Conservation (phyloP, 2,329 filamentous ascomycete genomes). For the Aureobasidium sp. region DNA sequence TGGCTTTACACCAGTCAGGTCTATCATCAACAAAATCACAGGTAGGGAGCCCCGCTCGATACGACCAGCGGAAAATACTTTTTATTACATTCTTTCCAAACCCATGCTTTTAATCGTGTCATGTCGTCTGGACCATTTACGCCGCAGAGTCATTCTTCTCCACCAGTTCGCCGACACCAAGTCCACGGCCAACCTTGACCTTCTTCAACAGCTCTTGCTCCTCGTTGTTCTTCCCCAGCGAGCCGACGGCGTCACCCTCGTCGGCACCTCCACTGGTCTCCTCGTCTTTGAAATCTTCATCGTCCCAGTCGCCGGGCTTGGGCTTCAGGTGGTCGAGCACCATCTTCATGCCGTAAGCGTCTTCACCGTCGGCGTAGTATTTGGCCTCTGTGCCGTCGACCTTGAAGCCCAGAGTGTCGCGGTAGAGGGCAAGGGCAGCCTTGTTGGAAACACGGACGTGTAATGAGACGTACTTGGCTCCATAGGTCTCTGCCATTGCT, state of each 20-base stretch:
- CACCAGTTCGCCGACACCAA: conserved; percentile 71
- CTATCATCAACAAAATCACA: too few relatives aligned
- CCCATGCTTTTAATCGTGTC: not conserved
- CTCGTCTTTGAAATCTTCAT: conserved; percentile 33
- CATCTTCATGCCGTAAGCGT: conserved; percentile 90
- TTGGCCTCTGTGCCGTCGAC: conserved; percentile 79
- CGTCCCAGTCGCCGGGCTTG: conserved; percentile 42
- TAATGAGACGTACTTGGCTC: conserved; percentile 85
- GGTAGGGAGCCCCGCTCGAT: not conserved
- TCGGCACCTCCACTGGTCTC: conserved; percentile 34
- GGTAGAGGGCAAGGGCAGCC: conserved; percentile 86
- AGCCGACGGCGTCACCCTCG: conserved; percentile 34
- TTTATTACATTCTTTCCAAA: not conserved
- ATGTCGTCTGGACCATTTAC: not conserved
- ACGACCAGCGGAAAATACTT: not conserved
- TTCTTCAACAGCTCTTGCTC: conserved; percentile 55
- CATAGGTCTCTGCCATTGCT: conserved; percentile 94
- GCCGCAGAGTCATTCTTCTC: conserved; percentile 38
- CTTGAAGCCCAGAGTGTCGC: conserved; percentile 82
- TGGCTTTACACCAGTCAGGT: too few relatives aligned
- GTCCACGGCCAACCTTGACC: conserved; percentile 72
- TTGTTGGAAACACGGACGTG: conserved; percentile 93
- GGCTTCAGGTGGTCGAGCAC: conserved; percentile 58
- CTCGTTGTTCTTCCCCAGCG: conserved; percentile 31
- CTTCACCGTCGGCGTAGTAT: conserved; percentile 97